These are phyloP conservation scores for Suhomyces canberraensis DNA, from an alignment of 805 yeast genomes.

Conservation along the genomic window DNA sequence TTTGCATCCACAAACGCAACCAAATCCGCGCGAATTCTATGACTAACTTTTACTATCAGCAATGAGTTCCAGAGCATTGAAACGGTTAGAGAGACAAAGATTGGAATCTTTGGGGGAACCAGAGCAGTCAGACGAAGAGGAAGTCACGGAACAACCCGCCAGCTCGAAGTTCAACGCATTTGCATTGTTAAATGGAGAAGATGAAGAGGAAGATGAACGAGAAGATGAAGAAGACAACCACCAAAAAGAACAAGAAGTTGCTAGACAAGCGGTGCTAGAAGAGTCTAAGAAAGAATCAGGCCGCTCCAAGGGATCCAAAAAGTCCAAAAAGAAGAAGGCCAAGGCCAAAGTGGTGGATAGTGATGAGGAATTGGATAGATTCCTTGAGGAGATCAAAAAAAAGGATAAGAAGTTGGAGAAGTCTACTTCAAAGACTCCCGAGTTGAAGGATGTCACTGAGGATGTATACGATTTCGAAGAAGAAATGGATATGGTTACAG, in stretches of 20 bases:
- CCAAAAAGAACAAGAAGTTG: constrained; percentile 15
- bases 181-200: constrained; percentile 37
- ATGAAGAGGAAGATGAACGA: constrained; percentile 22
- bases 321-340: constrained; percentile 22
- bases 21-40: background rate
- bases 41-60: background rate
- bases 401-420: constrained; percentile 18
- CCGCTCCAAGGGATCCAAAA: constrained; percentile 12
- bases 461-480: constrained; percentile 19
- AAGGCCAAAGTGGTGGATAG: constrained; percentile 26
- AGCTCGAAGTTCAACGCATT: constrained; percentile 39
- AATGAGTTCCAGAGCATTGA: constrained; percentile 28
- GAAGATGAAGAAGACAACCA: constrained; percentile 16
- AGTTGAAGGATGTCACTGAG: constrained; percentile 1
- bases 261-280: too few species aligned
- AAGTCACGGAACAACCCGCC: constrained; percentile 11
- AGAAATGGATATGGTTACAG: constrained; percentile 23
- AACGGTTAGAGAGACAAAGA: constrained; percentile 22
- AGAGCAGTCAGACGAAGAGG: constrained; percentile 11
- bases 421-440: constrained; percentile 10
- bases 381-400: constrained; percentile 42
- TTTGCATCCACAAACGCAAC: constrained; percentile 9
- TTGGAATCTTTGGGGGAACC: constrained; percentile 10
- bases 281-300: too few species aligned
- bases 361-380: constrained; percentile 58